Conservation (phyloP, 148 eudicot species). For the Silene uniflora region DNA sequence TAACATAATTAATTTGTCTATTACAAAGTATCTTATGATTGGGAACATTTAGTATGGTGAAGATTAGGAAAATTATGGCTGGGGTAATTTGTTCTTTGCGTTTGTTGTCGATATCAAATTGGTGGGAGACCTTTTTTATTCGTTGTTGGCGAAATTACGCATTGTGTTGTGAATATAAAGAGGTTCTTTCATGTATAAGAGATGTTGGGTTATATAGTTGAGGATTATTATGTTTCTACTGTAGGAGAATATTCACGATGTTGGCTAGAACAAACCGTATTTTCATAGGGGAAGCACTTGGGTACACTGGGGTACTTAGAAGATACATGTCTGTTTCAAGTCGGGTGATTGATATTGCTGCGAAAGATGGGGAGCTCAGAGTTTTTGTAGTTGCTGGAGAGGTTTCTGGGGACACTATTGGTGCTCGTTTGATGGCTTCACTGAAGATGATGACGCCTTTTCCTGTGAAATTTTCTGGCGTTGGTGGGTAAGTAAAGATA, state of each 20-base stretch:
- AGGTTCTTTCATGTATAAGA: background rate
- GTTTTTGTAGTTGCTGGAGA: constrained; percentile 90
- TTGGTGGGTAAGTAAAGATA: constrained; percentile 67
- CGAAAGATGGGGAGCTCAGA: constrained; percentile 84
- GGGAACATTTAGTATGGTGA: no score
- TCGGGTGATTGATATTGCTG: constrained; percentile 56
- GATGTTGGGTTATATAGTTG: background rate
- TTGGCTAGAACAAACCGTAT: constrained; percentile 17
- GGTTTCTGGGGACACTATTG: constrained; percentile 89
- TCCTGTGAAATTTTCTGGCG: constrained; percentile 75
- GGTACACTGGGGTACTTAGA: constrained; percentile 27
- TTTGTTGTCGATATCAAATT: background rate
- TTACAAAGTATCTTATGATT: no score
- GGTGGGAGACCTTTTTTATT: background rate
- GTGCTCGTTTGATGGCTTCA: constrained; percentile 78
- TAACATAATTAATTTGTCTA: no score
- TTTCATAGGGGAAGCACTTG: constrained; percentile 10
- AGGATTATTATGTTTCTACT: background rate
- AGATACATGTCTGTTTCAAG: constrained; percentile 48
- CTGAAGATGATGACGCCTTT: constrained; percentile 63
- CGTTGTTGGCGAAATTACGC: background rate
- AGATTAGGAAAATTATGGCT: background rate
- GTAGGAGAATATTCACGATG: constrained; percentile 11
- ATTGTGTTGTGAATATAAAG: background rate
- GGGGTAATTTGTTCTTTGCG: background rate